phyloP scores from a whole-genome alignment of 306 rosid genomes.

The Ormosia emarginata region DNA sequence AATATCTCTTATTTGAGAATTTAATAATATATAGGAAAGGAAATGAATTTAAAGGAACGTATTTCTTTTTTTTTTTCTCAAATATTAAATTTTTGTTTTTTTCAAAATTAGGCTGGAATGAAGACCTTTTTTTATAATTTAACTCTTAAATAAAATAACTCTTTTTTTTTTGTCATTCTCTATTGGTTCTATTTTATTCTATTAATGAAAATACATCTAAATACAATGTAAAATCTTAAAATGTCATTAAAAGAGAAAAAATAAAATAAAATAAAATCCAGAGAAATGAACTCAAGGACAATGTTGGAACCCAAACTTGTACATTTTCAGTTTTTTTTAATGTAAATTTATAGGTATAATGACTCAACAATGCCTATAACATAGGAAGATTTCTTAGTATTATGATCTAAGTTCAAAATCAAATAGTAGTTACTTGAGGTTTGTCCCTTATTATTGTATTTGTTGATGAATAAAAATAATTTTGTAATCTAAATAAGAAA shows the following conservation, averaged over 20 bases:
- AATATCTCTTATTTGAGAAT: too few species aligned
- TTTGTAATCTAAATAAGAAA: background rate
- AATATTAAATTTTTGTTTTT: too few species aligned
- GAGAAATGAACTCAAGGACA: background rate
- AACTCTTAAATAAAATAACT: too few species aligned
- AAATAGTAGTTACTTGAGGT: background rate
- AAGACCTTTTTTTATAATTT: too few species aligned
- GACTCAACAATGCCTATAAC: background rate
- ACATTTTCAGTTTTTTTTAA: background rate
- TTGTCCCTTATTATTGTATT: background rate
- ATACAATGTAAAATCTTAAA: too few species aligned
- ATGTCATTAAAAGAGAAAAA: background rate
- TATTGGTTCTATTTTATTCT: too few species aligned
- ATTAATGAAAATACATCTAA: too few species aligned
- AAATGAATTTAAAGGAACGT: too few species aligned
- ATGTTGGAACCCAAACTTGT: background rate
- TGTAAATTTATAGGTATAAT: background rate
- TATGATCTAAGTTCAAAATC: background rate
- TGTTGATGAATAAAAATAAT: background rate
- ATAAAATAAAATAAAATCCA: background rate
- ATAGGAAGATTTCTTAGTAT: background rate
- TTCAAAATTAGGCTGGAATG: too few species aligned
- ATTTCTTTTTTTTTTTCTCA: too few species aligned
- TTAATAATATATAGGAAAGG: too few species aligned
- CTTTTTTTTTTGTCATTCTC: too few species aligned